These are phyloP conservation scores for Euptelea pleiosperma DNA, from an alignment of 164 flowering plant genomes.

Conservation along the genomic window DNA sequence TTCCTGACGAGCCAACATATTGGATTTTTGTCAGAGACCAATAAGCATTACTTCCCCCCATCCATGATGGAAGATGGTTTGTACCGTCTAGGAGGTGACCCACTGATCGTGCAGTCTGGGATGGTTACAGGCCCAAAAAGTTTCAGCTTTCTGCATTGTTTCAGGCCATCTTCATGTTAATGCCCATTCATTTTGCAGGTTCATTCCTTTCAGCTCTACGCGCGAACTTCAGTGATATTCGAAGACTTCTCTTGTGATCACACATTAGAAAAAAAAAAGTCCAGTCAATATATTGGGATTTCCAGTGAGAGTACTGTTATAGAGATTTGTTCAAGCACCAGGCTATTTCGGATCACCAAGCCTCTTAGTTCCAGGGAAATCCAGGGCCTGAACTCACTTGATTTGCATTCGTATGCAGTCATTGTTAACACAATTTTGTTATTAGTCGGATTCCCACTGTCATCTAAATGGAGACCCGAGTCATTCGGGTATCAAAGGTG, in stretches of 20 bases:
- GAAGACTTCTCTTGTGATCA: constrained; percentile 60
- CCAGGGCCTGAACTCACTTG: neutral
- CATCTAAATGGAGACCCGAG: neutral
- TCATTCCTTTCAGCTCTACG: constrained; percentile 57
- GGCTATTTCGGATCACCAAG: neutral
- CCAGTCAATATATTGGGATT: neutral
- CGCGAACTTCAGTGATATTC: constrained; percentile 70
- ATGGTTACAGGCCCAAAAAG: neutral
- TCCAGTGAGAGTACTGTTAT: constrained; percentile 1
- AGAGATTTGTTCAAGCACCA: constrained; percentile 9
- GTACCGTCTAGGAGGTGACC: too few relatives aligned
- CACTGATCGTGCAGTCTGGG: too few relatives aligned
- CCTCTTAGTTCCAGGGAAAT: neutral
- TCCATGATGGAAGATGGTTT: too few relatives aligned
- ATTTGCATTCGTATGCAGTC: neutral
- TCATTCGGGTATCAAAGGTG: neutral
- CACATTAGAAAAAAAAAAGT: neutral
- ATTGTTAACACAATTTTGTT: constrained; percentile 13
- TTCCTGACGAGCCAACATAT: too few relatives aligned
- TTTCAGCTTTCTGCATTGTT: neutral
- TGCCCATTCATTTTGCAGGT: constrained; percentile 43
- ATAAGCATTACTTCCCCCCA: too few relatives aligned
- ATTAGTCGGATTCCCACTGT: neutral
- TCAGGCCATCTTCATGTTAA: neutral
- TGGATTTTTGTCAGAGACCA: too few relatives aligned